Percentiles rank a stretch among this genome's conserved stretches.
Evolutionary conservation across 331 rosid genomes (phyloP).

Genomic region (Spiraea crenata): DNA sequence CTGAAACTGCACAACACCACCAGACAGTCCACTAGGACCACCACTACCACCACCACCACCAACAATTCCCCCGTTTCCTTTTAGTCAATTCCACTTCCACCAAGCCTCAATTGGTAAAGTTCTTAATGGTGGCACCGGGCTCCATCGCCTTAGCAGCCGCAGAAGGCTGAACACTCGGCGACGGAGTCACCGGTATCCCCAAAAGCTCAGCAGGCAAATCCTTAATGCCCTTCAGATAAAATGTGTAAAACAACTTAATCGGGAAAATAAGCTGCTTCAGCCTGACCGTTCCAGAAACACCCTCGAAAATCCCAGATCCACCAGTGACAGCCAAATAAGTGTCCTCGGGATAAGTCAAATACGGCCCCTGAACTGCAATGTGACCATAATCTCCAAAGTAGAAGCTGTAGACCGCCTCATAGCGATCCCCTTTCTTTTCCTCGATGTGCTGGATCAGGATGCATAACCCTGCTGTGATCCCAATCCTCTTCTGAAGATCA

Average conservation of each 20-base stretch:
- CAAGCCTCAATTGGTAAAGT: conserved; percentile 39
- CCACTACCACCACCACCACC: too few relatives aligned
- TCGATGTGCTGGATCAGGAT: conserved; percentile 64
- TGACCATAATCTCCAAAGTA: conserved; percentile 94
- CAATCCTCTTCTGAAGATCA: conserved; percentile 62
- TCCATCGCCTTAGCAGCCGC: conserved; percentile 62
- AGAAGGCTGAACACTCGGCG: conserved; percentile 59
- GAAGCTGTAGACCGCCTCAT: conserved; percentile 82
- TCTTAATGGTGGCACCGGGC: conserved; percentile 42
- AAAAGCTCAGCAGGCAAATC: conserved; percentile 63
- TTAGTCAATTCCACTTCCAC: too few relatives aligned
- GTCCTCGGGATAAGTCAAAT: conserved; percentile 66
- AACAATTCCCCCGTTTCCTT: too few relatives aligned
- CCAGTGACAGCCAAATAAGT: conserved; percentile 72
- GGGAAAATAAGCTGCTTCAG: conserved; percentile 78
- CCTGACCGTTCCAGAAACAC: conserved; percentile 77
- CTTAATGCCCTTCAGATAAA: conserved; percentile 68
- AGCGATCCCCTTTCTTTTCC: conserved; percentile 75
- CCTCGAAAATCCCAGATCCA: conserved; percentile 85
- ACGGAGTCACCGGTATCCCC: conserved; percentile 48
- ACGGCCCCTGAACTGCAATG: conserved; percentile 74
- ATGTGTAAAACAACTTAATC: conserved; percentile 71
- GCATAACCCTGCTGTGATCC: conserved; percentile 72
- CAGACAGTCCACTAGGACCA: too few relatives aligned
- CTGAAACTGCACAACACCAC: too few relatives aligned